phyloP scores from a whole-genome alignment of 495 filamentous ascomycete genomes.

The Xylaria intraflava region DNA sequence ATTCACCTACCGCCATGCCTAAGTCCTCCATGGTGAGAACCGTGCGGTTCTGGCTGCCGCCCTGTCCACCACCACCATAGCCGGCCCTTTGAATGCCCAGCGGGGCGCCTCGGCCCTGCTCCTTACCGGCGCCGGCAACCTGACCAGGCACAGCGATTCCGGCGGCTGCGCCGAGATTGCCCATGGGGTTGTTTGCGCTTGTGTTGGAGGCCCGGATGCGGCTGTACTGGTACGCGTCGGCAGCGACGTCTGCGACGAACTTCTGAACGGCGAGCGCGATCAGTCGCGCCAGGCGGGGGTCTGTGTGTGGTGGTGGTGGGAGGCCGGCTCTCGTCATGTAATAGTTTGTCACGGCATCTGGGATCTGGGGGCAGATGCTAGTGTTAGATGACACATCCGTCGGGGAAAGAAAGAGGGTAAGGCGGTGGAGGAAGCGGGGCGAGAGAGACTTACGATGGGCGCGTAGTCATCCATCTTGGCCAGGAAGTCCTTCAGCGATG shows the following conservation, averaged over 20 bases:
- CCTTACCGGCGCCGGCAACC: conserved; percentile 51
- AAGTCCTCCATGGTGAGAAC: conserved; percentile 98
- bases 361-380: conserved; percentile 58
- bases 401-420: not conserved
- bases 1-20: conserved; percentile 94
- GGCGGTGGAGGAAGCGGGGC: not conserved
- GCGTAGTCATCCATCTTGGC: conserved; percentile 98
- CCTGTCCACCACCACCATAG: conserved; percentile 87
- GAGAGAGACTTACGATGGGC: conserved; percentile 65
- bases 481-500: conserved; percentile 81
- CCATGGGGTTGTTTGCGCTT: conserved; percentile 80
- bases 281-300: conserved; percentile 81
- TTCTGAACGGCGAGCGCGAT: conserved; percentile 95
- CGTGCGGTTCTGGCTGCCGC: conserved; percentile 83
- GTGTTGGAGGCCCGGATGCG: conserved; percentile 90
- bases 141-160: conserved; percentile 60
- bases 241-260: conserved; percentile 94
- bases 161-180: conserved; percentile 71
- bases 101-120: conserved; percentile 52
- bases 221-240: conserved; percentile 94
- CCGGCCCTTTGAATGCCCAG: conserved; percentile 86
- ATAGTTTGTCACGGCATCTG: conserved; percentile 94
- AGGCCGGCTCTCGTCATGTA: conserved; percentile 95
- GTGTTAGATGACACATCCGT: not conserved
- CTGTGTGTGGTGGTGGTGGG: conserved; percentile 78